phyloP scores from a whole-genome alignment of 2,329 filamentous ascomycete species.

The Amesomyces nigricolor region DNA sequence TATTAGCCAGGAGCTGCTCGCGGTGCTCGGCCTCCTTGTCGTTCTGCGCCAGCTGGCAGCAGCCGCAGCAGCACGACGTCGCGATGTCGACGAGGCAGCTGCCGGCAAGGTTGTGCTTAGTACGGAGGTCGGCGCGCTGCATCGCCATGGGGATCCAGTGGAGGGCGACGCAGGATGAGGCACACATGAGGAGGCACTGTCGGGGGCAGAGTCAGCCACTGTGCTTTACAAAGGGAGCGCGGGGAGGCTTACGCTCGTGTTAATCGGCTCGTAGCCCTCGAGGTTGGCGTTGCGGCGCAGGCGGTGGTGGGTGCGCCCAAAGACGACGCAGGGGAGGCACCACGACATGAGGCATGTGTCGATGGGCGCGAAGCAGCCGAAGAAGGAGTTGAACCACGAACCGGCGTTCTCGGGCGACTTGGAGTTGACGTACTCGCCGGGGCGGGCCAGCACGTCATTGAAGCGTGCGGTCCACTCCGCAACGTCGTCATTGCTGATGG shows the following conservation, averaged over 20 bases:
- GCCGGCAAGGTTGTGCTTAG: constrained; percentile 42
- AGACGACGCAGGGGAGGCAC: constrained; percentile 44
- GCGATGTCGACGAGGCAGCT: constrained; percentile 39
- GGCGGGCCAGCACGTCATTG: constrained; percentile 40
- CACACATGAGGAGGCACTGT: constrained; percentile 41
- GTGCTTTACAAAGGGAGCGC: not conserved
- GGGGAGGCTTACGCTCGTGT: constrained; percentile 38
- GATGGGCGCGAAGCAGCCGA: constrained; percentile 41
- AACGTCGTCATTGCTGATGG: constrained; percentile 39
- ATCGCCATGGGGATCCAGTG: constrained; percentile 40
- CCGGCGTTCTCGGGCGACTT: constrained; percentile 35
- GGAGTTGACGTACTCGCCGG: constrained; percentile 39
- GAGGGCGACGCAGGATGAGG: constrained; percentile 36
- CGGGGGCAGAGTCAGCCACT: not conserved
- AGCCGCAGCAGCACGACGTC: constrained; percentile 40
- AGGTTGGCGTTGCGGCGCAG: constrained; percentile 37
- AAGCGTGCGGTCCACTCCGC: constrained; percentile 40
- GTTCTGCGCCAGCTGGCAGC: constrained; percentile 42
- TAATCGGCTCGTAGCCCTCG: constrained; percentile 41
- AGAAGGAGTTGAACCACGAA: constrained; percentile 38
- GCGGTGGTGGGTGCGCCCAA: constrained; percentile 45
- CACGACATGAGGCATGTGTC: constrained; percentile 41
- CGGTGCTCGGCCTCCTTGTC: constrained; percentile 43
- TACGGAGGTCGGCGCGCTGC: constrained; percentile 41
- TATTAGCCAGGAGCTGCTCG: constrained; percentile 25